Base-by-base conservation (phyloP, 805 yeast species). In the Kodamaea laetipori region DNA sequence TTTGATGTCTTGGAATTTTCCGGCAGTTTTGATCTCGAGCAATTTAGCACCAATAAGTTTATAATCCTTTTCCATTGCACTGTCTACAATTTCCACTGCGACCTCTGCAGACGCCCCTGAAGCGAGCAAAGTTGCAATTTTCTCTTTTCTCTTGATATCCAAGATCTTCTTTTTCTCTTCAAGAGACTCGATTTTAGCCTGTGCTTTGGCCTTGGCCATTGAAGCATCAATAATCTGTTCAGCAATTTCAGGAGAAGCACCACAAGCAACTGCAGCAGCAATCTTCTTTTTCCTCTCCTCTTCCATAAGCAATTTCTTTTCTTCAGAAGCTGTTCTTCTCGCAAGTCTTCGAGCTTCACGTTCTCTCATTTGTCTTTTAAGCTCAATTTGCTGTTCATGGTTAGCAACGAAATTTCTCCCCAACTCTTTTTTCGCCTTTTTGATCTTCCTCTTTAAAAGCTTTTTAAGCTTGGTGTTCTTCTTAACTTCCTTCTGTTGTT, bases 391-490 rank as follows among this genome's bases (percentile, higher is more conserved):
- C 35, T 41, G 43, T 11, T 44, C 46, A 5, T 47, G 40, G 26
- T 39, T 47, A 35, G 48, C 41, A 21, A 37, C 35, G 16, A 50
- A 50, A 17, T 50, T 48, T 12, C 46, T 45, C n/a, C 52, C 50
- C 46, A 64, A 50, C 37, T 58, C 60, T 38, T 57, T 60, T 37
- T 54, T 58, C 13, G 59, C 55, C 33, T 49, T 47, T 38, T 53
- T 55, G 32, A 61, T 53, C 25, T 52, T 51, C 45, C 53, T 55
- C 36, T 39, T 48, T 34, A 48, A 41, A 23, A 38, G 39, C 30
- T 45, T 44, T 34, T 40, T 44, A 30, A 48, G 32, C 24, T 43
- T 39, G 32, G 26, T 42, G 26, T 50, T 47, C 48, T 43, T 51
- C 50, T 43, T 49, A 16, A 28, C 43, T 21, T 42, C 44, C 19